Conservation (phyloP, 352 stramenopile species). For the Globisporangium megalacanthum region DNA sequence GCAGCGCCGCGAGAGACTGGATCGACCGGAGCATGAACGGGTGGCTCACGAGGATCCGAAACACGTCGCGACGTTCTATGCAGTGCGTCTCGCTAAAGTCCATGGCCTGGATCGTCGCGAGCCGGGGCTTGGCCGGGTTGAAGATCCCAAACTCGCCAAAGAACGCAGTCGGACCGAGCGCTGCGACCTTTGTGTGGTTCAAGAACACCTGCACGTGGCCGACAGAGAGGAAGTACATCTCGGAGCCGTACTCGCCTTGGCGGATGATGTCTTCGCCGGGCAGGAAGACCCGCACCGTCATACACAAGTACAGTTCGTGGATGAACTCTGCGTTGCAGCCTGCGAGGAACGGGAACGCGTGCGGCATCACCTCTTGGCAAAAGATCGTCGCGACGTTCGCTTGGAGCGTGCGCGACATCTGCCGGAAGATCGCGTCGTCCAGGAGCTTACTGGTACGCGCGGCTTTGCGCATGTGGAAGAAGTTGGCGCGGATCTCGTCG, state of each 20-base stretch:
- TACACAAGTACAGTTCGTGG: slow-evolving; percentile 69
- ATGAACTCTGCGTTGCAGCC: slow-evolving; percentile 76
- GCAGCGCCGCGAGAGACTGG: slow-evolving; percentile 38
- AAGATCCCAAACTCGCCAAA: slow-evolving; percentile 82
- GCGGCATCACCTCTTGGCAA: slow-evolving; percentile 68
- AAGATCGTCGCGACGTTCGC: slow-evolving; percentile 65
- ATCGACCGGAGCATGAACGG: slow-evolving; percentile 60
- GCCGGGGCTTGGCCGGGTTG: slow-evolving; percentile 53
- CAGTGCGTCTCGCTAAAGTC: slow-evolving; percentile 80
- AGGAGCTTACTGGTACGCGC: slow-evolving; percentile 64
- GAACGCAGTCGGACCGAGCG: slow-evolving; percentile 62
- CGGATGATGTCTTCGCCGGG: slow-evolving; percentile 74
- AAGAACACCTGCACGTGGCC: slow-evolving; percentile 72
- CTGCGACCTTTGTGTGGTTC: slow-evolving; percentile 50
- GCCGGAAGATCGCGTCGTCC: slow-evolving; percentile 54
- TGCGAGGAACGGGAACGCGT: slow-evolving; percentile 59
- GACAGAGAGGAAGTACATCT: slow-evolving; percentile 81
- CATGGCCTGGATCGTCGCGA: slow-evolving; percentile 71
- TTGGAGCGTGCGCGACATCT: slow-evolving; percentile 72
- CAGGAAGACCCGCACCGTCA: slow-evolving; percentile 69
- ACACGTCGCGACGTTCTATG: slow-evolving; percentile 41
- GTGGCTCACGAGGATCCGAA: slow-evolving; percentile 41
- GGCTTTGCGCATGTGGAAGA: slow-evolving; percentile 74
- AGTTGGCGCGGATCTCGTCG: slow-evolving; percentile 74
- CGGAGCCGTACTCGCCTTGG: slow-evolving; percentile 73